phyloP scores from a whole-genome alignment of 306 rosid genomes.

The Quercus wislizeni region DNA sequence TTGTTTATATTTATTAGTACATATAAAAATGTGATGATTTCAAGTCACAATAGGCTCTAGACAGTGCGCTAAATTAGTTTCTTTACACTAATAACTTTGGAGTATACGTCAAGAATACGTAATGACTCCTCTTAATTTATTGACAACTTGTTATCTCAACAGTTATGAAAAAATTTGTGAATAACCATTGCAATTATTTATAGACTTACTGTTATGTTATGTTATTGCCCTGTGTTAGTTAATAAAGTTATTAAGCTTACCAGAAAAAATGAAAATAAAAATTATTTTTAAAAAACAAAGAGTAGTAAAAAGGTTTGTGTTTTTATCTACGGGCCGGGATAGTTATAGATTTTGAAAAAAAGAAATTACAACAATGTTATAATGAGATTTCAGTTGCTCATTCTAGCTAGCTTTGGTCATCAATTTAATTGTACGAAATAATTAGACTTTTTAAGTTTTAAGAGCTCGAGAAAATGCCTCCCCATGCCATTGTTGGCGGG shows the following conservation, averaged over 20 bases:
- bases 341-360: constrained; percentile 4
- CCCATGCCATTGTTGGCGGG: constrained; percentile 10
- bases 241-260: not conserved
- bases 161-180: too few species aligned
- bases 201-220: too few species aligned
- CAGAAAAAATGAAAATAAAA: not conserved
- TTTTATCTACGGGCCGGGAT: too few species aligned
- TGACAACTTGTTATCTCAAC: too few species aligned
- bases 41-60: too few species aligned
- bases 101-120: not conserved
- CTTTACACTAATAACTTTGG: not conserved
- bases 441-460: not conserved
- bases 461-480: constrained; percentile 20
- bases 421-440: not conserved
- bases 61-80: not conserved
- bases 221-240: too few species aligned
- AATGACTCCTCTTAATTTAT: not conserved
- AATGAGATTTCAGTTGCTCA: not conserved
- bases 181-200: too few species aligned
- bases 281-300: not conserved
- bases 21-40: too few species aligned
- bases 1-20: too few species aligned
- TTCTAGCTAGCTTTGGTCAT: constrained; percentile 14
- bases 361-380: not conserved
- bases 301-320: too few species aligned